phyloP scores from a whole-genome alignment of 179 eudicot species.

The Spinacia oleracea region DNA sequence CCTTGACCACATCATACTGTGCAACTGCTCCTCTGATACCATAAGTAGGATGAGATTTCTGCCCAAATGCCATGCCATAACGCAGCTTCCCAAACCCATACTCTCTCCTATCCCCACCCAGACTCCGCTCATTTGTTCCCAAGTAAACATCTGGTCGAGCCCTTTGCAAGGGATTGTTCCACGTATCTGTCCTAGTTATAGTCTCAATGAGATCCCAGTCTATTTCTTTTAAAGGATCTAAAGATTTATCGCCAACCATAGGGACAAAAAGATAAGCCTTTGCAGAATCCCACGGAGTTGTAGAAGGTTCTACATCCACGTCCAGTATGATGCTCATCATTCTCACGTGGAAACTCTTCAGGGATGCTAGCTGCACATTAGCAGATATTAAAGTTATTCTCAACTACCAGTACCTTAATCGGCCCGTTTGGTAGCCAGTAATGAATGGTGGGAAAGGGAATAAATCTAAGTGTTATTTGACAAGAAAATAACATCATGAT shows the following conservation, averaged over 20 bases:
- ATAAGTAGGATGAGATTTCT: slow-evolving; percentile 91
- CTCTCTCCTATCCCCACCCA: slow-evolving; percentile 96
- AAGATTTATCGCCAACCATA: slow-evolving; percentile 51
- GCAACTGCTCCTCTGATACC: slow-evolving; percentile 99
- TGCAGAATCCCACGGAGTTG: slow-evolving; percentile 98
- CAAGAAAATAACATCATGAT: too few species aligned
- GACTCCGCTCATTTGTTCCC: slow-evolving; percentile 93
- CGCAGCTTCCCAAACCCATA: slow-evolving; percentile 95
- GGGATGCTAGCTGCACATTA: slow-evolving; percentile 65
- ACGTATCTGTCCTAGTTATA: slow-evolving; percentile 60
- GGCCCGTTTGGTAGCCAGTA: too few species aligned
- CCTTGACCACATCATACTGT: slow-evolving; percentile 84
- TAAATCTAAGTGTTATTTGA: too few species aligned
- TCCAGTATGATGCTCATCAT: slow-evolving; percentile 97
- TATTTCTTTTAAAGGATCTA: slow-evolving; percentile 62
- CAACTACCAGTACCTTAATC: neutral
- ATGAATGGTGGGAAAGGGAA: too few species aligned
- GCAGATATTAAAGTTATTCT: slow-evolving; percentile 5
- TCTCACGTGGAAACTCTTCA: slow-evolving; percentile 97
- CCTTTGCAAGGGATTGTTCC: slow-evolving; percentile 94
- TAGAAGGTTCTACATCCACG: slow-evolving; percentile 95
- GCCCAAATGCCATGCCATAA: slow-evolving; percentile 85
- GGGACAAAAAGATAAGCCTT: slow-evolving; percentile 97
- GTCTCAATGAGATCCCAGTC: slow-evolving; percentile 75
- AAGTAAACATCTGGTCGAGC: slow-evolving; percentile 99